Base-by-base conservation (phyloP, 176 grass and related monocot species). In the Elaeis guineensis region DNA sequence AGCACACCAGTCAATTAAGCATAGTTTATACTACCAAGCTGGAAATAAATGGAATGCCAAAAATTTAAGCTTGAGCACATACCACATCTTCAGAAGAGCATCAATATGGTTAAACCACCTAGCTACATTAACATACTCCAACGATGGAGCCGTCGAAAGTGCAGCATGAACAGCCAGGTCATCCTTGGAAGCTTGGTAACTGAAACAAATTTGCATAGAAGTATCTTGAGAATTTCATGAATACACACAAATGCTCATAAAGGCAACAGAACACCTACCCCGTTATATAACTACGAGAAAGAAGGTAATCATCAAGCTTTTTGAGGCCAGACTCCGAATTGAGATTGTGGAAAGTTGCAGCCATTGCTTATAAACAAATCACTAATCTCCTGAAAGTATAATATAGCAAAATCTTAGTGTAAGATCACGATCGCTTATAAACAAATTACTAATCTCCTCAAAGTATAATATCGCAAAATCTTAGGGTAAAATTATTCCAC, bases 131-230 rank as follows among this genome's bases (percentile, higher is more conserved):
- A 63, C 70, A 69, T 83, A 92, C 50, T 88, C 80, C 0, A 75
- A 58, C 3, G 92, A 80, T 5, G 93, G 93, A 54, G 70, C 25
- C 1, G 79, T 11, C n/a, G 72, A 63, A 52, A 92, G 68, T 29
- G 71, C 77, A 12, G 75, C 64, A 56, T 89, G 80, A 51, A 92
- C 81, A 83, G 84, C 78, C 69, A 97, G 17, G 51, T 97, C 93
- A 89, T 97, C 93, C 70, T 97, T 97, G 7, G 93, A 97, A 49
- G 93, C 93, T 89, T 92, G 93, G 73, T 89, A 97, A 5, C 93
- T 97, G 56, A 44, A 71, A 22, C 44, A 72, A 35, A 65, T 53
- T 49, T 53, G 19, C 66, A 5, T 32, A 65, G 21, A 51, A 59
- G 9, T 22, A 19, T 3, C 1, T 44, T 44, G 35, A 44, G 2